Conservation (phyloP, 108 stramenopile genomes). For the Cyclotella baltica region DNA sequence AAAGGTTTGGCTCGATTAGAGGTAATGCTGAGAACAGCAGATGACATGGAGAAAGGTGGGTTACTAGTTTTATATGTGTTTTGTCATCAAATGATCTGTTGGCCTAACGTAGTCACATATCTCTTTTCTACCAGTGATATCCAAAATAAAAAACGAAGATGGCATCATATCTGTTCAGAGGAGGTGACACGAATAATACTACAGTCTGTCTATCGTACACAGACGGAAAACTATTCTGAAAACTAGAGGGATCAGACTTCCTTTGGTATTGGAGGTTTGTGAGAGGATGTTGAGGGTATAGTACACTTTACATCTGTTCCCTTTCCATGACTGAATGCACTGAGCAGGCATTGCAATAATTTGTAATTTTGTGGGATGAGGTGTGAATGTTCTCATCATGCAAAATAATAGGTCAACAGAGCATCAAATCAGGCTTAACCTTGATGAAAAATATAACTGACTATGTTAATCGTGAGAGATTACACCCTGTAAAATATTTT, state of each 20-base stretch:
- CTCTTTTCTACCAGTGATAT: background rate
- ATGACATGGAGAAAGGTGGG: constrained; percentile 25
- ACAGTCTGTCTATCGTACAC: background rate
- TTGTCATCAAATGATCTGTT: background rate
- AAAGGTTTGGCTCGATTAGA: constrained; percentile 43
- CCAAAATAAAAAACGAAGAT: constrained; percentile 14
- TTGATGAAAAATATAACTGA: no score
- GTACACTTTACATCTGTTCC: no score
- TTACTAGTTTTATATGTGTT: background rate
- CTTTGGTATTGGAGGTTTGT: no score
- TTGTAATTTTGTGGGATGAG: no score
- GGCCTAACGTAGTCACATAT: background rate
- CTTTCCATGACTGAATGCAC: no score
- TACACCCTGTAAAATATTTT: no score
- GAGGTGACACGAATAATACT: constrained; percentile 2
- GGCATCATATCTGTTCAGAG: constrained; percentile 8
- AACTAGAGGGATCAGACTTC: background rate
- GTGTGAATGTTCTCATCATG: no score
- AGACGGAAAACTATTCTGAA: background rate
- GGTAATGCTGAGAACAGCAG: constrained; percentile 34
- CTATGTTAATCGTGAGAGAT: no score
- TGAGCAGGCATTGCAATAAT: no score
- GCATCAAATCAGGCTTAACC: no score
- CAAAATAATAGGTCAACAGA: no score
- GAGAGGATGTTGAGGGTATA: no score